phyloP scores from a whole-genome alignment of 352 stramenopile species.

The Phytophthora meadii region DNA sequence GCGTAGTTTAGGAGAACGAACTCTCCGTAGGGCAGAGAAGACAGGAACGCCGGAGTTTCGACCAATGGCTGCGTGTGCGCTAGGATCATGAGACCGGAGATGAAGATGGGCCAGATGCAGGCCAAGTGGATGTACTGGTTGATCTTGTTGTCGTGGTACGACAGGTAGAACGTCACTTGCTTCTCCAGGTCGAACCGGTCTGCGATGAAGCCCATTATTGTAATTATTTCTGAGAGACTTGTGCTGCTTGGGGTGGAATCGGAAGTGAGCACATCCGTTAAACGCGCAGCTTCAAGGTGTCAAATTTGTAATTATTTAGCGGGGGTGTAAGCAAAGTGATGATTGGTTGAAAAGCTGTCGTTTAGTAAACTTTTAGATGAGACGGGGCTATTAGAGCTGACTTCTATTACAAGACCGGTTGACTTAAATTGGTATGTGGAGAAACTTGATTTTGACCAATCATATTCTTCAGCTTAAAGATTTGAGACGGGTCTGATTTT shows the following conservation, averaged over 20 bases:
- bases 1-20: conserved; percentile 75
- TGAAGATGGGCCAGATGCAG: conserved; percentile 90
- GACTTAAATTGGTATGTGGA: too few species aligned
- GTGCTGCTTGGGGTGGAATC: conserved; percentile 12
- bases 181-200: conserved; percentile 88
- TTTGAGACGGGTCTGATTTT: too few species aligned
- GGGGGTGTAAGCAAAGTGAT: not conserved
- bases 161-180: conserved; percentile 88
- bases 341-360: too few species aligned
- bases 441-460: too few species aligned
- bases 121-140: conserved; percentile 88
- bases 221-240: not conserved
- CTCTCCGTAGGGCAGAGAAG: conserved; percentile 45
- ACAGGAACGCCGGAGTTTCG: conserved; percentile 36
- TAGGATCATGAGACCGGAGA: conserved; percentile 78
- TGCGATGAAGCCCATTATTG: conserved; percentile 42
- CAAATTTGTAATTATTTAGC: too few species aligned
- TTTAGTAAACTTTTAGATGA: too few species aligned
- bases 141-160: conserved; percentile 84
- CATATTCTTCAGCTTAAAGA: too few species aligned
- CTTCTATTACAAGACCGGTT: too few species aligned
- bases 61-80: conserved; percentile 54
- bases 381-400: too few species aligned
- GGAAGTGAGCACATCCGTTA: conserved; percentile 15
- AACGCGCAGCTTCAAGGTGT: conserved; percentile 27